Percentiles rank a stretch among this genome's conserved stretches.
phyloP scores from a whole-genome alignment of 2,329 filamentous ascomycete genomes.

The Aspergillus udagawae region DNA sequence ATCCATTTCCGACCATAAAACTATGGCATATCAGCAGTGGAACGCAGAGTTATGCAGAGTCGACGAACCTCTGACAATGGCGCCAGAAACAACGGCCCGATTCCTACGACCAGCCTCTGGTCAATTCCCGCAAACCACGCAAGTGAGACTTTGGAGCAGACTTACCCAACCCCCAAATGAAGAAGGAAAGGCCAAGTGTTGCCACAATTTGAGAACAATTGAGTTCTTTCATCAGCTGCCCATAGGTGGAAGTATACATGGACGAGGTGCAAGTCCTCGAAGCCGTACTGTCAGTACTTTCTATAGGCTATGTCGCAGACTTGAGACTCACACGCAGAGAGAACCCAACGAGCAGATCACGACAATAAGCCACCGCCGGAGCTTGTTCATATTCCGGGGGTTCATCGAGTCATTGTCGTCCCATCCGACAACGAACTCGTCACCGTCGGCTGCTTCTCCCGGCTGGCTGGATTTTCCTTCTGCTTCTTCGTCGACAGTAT shows the following conservation, averaged over 20 bases:
- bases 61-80: slow-evolving; percentile 56
- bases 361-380: slow-evolving; percentile 77
- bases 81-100: slow-evolving; percentile 61
- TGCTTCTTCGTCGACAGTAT: slow-evolving; percentile 22
- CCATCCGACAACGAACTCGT: slow-evolving; percentile 66
- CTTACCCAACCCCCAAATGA: slow-evolving; percentile 69
- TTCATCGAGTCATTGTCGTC: slow-evolving; percentile 71
- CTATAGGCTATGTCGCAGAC: neutral
- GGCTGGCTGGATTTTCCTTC: slow-evolving; percentile 10
- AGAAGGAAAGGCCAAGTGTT: slow-evolving; percentile 75
- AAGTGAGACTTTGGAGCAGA: slow-evolving; percentile 2
- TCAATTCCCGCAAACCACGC: slow-evolving; percentile 8
- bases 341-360: slow-evolving; percentile 69
- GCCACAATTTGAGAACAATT: slow-evolving; percentile 66
- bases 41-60: neutral
- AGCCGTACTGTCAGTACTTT: neutral
- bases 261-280: slow-evolving; percentile 75
- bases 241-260: slow-evolving; percentile 83
- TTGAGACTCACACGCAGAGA: slow-evolving; percentile 72
- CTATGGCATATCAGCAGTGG: slow-evolving; percentile 27
- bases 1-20: slow-evolving; percentile 82
- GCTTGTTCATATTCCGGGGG: slow-evolving; percentile 63
- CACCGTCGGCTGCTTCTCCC: slow-evolving; percentile 18
- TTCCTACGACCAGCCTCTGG: slow-evolving; percentile 22
- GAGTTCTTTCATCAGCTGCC: slow-evolving; percentile 72